Base-by-base conservation (phyloP, 1,139 yeast genomes). In the Hemisphaericaspora xylanilytica region DNA sequence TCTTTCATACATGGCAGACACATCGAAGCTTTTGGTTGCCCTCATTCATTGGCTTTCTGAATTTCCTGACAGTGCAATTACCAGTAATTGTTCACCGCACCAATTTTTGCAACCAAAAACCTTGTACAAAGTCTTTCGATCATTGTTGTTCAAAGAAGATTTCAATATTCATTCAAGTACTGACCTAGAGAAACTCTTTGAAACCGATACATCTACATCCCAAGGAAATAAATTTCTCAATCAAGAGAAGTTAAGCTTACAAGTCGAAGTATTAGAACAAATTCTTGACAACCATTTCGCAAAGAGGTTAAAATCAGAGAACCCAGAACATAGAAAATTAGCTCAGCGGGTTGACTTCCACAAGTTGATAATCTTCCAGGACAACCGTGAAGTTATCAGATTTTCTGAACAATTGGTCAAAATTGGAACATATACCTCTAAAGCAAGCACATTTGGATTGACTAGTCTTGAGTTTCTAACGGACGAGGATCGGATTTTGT, bases 41-140 rank as follows among this genome's bases (percentile, higher is more conserved):
- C 41, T 53, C 0, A 50, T 59, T n/a, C 50, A 46, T 22, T 61
- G 65, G 65, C 43, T 61, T 4, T 49, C 57, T 2, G 55, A 52
- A 33, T 52, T 61, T 27, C 60, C 61, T 2, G 39, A 40, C 10
- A 48, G 53, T 16, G 59, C 62, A 2, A 25, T 56, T 3, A 8
- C 32, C 1, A 28, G 46, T 1, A 41, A 36, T 8, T 35, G 50
- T 2, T 29, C 40, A 1, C 35, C 48, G 4, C 20, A 40, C 3
- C 55, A 50, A n/a, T 37, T 28, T 36, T 51, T 24, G 32, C 48
- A 45, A 24, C 59, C 62, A 5, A 14, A 13, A 3, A 43, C 34
- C 2, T 37, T 59, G 21, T 49, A 32, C 39, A 30, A 43, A 16
- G 11, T 57, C 5, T 48, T 52, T 15, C 26, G 27, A 12, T 24